Evolutionary conservation across 148 eudicot species (phyloP).

Genomic region (Arbutus unedo): DNA sequence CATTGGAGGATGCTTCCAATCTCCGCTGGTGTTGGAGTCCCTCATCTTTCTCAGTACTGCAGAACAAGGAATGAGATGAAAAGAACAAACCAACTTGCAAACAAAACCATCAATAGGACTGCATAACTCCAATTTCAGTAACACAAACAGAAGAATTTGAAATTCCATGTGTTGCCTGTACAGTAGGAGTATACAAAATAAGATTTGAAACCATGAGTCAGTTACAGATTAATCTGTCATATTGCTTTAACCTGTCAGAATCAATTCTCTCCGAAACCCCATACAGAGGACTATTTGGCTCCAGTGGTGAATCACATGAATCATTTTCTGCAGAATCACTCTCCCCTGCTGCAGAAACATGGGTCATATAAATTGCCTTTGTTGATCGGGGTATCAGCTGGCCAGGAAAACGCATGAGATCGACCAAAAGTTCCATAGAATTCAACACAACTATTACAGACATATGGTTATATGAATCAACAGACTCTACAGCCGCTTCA

Average conservation of each 20-base stretch:
- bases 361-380: conserved; percentile 87
- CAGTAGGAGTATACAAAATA: neutral
- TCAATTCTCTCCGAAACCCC: conserved; percentile 74
- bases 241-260: conserved; percentile 64
- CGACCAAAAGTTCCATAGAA: conserved; percentile 86
- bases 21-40: conserved; percentile 46
- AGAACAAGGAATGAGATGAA: conserved; percentile 13
- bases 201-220: neutral
- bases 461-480: conserved; percentile 88
- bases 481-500: conserved; percentile 69
- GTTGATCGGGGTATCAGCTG: conserved; percentile 84
- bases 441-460: conserved; percentile 86
- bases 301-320: conserved; percentile 97
- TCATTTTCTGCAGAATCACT: conserved; percentile 99
- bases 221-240: neutral
- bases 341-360: conserved; percentile 89
- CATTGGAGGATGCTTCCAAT: conserved; percentile 56
- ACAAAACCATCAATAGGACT: neutral
- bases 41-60: conserved; percentile 85
- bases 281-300: conserved; percentile 91
- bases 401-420: conserved; percentile 94
- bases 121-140: neutral
- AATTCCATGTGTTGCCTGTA: neutral
- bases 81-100: neutral
- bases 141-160: neutral